These are phyloP conservation scores for Coniochaeta sp. DNA, from an alignment of 2,329 filamentous ascomycete species.

Conservation along the genomic window DNA sequence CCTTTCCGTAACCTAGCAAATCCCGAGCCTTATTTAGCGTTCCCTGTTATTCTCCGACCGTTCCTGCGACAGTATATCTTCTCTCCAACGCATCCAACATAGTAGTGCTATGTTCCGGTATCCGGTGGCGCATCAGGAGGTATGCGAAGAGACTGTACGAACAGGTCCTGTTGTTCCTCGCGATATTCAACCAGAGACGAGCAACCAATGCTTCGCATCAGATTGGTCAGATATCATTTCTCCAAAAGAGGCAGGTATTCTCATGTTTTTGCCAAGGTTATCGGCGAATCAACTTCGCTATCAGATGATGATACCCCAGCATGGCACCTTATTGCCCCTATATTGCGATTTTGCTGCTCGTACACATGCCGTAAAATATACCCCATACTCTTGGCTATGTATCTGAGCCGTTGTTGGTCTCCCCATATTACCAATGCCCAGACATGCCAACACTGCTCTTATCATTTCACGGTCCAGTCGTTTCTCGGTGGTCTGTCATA, in stretches of 20 bases:
- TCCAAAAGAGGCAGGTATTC: not conserved
- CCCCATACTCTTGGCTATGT: not conserved
- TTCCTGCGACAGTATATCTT: too few species aligned
- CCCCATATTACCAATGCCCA: not conserved
- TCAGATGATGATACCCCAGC: not conserved
- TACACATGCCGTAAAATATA: not conserved
- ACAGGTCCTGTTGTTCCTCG: not conserved
- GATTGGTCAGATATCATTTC: not conserved
- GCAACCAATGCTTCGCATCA: not conserved
- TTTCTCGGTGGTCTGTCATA: not conserved
- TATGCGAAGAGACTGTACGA: not conserved
- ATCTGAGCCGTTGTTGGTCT: not conserved
- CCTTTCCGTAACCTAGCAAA: not conserved
- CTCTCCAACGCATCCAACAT: too few species aligned
- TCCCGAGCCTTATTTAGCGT: too few species aligned
- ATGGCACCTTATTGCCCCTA: slow-evolving; percentile 1
- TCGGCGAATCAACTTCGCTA: not conserved
- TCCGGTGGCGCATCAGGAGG: too few species aligned
- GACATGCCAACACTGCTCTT: not conserved
- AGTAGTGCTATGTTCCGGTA: too few species aligned
- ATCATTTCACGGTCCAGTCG: not conserved
- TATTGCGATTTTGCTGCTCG: not conserved
- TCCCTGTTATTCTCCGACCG: too few species aligned
- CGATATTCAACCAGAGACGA: too few species aligned
- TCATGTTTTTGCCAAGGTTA: not conserved